Base-by-base conservation (phyloP, 2,329 filamentous ascomycete genomes). In the Aspergillus pseudoterreus region DNA sequence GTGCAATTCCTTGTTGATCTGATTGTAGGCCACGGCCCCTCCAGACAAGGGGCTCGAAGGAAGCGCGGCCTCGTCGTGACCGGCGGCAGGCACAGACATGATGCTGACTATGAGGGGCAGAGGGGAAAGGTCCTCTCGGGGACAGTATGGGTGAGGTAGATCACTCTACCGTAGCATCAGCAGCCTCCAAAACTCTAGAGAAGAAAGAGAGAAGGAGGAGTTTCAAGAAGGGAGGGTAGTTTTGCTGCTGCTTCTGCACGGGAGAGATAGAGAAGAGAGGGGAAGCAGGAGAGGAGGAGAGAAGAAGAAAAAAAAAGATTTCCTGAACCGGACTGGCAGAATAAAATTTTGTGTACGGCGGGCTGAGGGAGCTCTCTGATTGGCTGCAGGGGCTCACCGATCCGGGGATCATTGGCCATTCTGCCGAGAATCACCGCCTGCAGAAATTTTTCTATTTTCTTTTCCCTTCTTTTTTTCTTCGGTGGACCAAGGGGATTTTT, bases 111-210 rank as follows among this genome's bases (percentile, higher is more conserved):
- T 57, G 57, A 51, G 51, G 53, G 57, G 35, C 14, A 38, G 54
- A 50, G 50, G 62, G 63, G 52, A 58, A 60, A 58, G 64, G 69
- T 71, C 69, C 69, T 71, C 69, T 62, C 63, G 64, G 56, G 69
- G 69, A 71, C 69, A 61, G 59, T 65, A 59, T 56, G 57, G 52
- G 27, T 30, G 50, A 57, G 49, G 53, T 57, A 54, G 59, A 53
- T 64, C 59, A 60, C 63, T 72, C 66, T 69, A 71, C 61, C 65
- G 63, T 68, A 68, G 65, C 70, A 71, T 71, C 59, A 65, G 65
- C 63, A 62, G 63, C 57, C 59, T 66, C 55, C 62, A 61, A 62
- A 59, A 66, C 57, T 58, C 56, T 58, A 50, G 45, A 43, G 41
- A 47, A 46, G 27, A 38, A 53, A 53, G 56, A 50, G 33, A 44